A percentile compares a stretch with the other conserved stretches of the same genome.
Conservation (phyloP, 169 alveolate species). For the Plasmodium gonderi region DNA sequence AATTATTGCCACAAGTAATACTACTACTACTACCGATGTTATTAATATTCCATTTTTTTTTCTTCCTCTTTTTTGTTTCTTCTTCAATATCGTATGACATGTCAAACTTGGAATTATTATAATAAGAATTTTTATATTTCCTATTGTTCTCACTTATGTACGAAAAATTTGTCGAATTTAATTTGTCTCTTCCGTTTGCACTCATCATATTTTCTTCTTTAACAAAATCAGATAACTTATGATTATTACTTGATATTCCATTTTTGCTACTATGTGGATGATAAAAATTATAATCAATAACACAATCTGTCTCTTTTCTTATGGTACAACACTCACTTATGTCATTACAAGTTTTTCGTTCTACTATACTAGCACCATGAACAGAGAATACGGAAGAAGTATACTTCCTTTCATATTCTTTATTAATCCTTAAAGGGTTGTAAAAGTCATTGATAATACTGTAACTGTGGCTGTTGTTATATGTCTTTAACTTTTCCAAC, state of each 20-base stretch:
- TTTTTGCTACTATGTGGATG: constrained; percentile 4
- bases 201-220: constrained; percentile 5
- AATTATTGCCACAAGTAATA: neutral
- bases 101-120: constrained; percentile 57
- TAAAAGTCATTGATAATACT: neutral
- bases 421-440: neutral
- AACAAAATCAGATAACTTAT: neutral
- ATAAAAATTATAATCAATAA: neutral
- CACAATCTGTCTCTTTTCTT: constrained; percentile 9
- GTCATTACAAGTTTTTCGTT: neutral
- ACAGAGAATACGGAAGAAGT: neutral
- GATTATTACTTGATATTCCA: neutral
- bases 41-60: constrained; percentile 24
- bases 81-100: constrained; percentile 47
- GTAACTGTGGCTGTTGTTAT: neutral
- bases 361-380: neutral
- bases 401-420: constrained; percentile 9
- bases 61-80: constrained; percentile 9
- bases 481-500: neutral
- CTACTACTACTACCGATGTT: neutral
- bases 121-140: constrained; percentile 52
- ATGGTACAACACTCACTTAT: neutral
- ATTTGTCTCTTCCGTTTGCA: constrained; percentile 15
- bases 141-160: constrained; percentile 27
- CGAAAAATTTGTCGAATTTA: neutral